Percentiles rank a stretch among this genome's conserved stretches.
Conservation (phyloP, 2,329 filamentous ascomycete genomes). For the Neofusicoccum sp. region DNA sequence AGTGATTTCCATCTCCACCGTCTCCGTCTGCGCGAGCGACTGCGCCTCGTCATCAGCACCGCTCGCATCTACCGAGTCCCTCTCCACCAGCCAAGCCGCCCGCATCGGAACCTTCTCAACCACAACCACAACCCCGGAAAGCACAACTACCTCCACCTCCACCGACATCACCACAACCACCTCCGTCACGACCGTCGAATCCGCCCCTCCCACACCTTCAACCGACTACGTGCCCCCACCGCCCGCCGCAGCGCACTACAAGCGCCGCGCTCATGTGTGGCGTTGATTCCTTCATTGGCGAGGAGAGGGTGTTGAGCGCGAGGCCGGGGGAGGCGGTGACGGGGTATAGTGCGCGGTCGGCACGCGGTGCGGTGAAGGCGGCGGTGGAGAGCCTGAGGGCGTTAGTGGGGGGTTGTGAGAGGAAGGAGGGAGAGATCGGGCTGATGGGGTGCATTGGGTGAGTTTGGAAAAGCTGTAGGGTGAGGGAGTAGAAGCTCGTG, state of each 20-base stretch:
- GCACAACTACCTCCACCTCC: neutral
- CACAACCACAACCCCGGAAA: neutral
- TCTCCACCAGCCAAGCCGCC: conserved; percentile 5
- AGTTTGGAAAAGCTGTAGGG: neutral
- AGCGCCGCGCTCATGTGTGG: neutral
- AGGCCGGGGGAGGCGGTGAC: neutral
- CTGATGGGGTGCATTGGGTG: neutral
- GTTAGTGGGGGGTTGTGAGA: neutral
- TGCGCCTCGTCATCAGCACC: neutral
- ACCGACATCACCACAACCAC: neutral
- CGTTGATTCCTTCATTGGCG: neutral
- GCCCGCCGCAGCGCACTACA: neutral
- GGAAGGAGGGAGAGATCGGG: neutral
- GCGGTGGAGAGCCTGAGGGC: neutral
- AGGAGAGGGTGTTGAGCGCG: neutral
- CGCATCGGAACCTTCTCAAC: neutral
- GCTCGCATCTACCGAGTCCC: neutral
- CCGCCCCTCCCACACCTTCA: conserved; percentile 21
- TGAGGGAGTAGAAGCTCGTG: neutral
- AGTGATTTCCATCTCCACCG: conserved; percentile 2
- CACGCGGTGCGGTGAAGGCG: neutral
- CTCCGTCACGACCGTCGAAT: conserved; percentile 9
- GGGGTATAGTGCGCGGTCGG: conserved; percentile 18
- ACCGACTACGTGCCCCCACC: neutral
- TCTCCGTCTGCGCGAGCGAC: conserved; percentile 10